Evolutionary conservation across 1,284 basidiomycete species (phyloP).

Genomic region (Puccinia sorghi): DNA sequence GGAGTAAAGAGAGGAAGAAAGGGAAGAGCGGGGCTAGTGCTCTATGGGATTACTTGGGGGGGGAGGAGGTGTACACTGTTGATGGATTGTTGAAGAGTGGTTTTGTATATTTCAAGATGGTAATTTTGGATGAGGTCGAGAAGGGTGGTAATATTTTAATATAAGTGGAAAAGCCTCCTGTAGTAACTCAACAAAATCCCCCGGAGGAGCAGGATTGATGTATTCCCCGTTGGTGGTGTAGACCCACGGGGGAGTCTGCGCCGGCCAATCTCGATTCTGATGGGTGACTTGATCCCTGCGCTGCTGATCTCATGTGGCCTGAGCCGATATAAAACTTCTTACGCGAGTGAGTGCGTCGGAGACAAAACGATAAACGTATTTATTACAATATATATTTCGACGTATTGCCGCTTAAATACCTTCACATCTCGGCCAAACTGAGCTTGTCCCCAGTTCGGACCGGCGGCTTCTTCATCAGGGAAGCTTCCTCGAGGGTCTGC

Average conservation of each 20-base stretch:
- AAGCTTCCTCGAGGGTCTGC: too few species aligned
- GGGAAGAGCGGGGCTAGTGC: constrained; percentile 5
- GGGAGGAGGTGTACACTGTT: neutral
- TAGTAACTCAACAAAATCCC: too few species aligned
- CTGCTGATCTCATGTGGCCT: too few species aligned
- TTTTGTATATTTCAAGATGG: neutral
- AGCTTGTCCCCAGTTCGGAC: too few species aligned
- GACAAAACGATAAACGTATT: neutral
- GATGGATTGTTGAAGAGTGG: neutral
- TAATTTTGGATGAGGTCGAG: neutral
- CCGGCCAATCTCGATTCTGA: too few species aligned
- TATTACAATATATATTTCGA: neutral
- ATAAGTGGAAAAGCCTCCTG: neutral
- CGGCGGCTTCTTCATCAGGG: too few species aligned
- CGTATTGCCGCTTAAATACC: too few species aligned
- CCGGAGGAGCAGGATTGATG: too few species aligned
- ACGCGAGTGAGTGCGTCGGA: constrained; percentile 9
- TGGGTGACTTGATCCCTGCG: too few species aligned
- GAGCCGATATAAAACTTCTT: neutral
- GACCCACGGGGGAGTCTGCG: too few species aligned
- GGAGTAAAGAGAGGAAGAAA: neutral
- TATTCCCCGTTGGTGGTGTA: too few species aligned
- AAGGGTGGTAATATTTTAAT: neutral
- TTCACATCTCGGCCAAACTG: too few species aligned
- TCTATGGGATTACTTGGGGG: neutral